These are phyloP conservation scores for Starmera caribaea DNA, from an alignment of 805 yeast genomes.

Conservation along the genomic window DNA sequence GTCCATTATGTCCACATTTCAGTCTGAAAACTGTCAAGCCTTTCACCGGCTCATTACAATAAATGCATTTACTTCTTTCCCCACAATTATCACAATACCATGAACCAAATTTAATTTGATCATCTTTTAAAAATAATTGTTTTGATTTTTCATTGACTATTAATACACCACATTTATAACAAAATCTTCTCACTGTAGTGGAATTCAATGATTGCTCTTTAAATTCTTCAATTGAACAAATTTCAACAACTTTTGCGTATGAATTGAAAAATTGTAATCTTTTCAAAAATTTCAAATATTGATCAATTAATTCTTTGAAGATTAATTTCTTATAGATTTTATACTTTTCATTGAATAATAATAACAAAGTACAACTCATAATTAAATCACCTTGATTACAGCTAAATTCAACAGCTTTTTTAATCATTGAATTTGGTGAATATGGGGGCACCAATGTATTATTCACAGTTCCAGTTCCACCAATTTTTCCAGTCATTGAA, in stretches of 20 bases:
- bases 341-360: constrained; percentile 39
- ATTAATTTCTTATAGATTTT: constrained; percentile 20
- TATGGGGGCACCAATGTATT: constrained; percentile 37
- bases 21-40: constrained; percentile 54
- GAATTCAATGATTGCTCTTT: constrained; percentile 17
- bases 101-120: constrained; percentile 43
- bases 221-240: constrained; percentile 22
- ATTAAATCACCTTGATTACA: constrained; percentile 54
- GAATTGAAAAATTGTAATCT: constrained; percentile 40
- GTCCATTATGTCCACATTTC: constrained; percentile 84
- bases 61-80: constrained; percentile 38
- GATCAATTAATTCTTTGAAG: constrained; percentile 45
- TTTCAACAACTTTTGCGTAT: constrained; percentile 48
- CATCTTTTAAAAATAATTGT: constrained; percentile 21
- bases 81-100: constrained; percentile 84
- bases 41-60: constrained; percentile 68
- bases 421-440: constrained; percentile 41
- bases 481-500: neutral
- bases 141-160: constrained; percentile 50
- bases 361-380: constrained; percentile 45
- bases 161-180: constrained; percentile 51
- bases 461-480: constrained; percentile 1
- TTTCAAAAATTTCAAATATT: constrained; percentile 45
- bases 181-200: constrained; percentile 42
- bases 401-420: constrained; percentile 44